These are phyloP conservation scores for Pythium rhizo-oryzae DNA, from an alignment of 352 stramenopile species.

Conservation along the genomic window DNA sequence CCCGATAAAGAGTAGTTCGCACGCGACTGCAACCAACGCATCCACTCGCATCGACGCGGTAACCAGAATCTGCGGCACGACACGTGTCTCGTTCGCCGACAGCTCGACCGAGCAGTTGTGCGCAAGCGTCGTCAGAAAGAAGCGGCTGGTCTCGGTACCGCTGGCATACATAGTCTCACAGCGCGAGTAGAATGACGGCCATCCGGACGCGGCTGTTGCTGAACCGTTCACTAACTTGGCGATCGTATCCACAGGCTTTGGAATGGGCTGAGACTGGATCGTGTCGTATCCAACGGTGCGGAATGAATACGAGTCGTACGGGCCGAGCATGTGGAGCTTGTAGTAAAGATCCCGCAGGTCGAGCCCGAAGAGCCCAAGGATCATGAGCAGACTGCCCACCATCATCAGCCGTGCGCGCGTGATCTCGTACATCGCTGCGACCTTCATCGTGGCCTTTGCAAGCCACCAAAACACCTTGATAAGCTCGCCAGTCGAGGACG, in stretches of 20 bases:
- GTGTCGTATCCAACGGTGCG: conserved; percentile 11
- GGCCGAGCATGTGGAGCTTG: conserved; percentile 25
- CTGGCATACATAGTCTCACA: conserved; percentile 20
- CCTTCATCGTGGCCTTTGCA: not conserved
- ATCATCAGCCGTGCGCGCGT: conserved; percentile 15
- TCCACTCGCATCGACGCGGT: conserved; percentile 23
- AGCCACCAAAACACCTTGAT: too few relatives aligned
- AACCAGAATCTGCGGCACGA: conserved; percentile 21
- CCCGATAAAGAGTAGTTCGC: conserved; percentile 15
- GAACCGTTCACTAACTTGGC: conserved; percentile 14
- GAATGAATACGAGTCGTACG: conserved; percentile 27
- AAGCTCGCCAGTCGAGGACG: too few relatives aligned
- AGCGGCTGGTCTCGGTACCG: conserved; percentile 13
- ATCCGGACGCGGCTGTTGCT: conserved; percentile 11
- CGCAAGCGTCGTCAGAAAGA: conserved; percentile 13
- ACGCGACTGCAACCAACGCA: conserved; percentile 12
- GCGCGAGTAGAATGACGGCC: conserved; percentile 24
- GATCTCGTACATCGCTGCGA: not conserved
- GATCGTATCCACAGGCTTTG: conserved; percentile 11
- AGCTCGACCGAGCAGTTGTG: conserved; percentile 19
- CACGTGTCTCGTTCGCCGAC: not conserved
- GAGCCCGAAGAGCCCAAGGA: conserved; percentile 18
- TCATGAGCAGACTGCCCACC: conserved; percentile 18
- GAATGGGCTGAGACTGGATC: conserved; percentile 14
- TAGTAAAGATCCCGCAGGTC: conserved; percentile 28